These are phyloP conservation scores for Kodamaea fukazawae DNA, from an alignment of 805 yeast genomes.

Conservation along the genomic window DNA sequence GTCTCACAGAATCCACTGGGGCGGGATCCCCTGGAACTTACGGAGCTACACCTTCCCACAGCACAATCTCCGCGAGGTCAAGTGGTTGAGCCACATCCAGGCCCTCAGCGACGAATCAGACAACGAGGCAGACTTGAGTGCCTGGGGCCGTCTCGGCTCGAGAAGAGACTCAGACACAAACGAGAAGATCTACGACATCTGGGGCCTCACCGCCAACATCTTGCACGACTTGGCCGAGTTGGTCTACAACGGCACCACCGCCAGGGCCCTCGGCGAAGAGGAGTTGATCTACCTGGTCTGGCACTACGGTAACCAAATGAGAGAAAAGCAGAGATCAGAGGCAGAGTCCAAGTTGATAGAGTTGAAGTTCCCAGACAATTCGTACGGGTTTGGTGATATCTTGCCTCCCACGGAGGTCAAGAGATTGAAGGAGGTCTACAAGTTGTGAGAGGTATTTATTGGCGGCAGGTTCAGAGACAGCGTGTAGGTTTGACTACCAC, in stretches of 20 bases:
- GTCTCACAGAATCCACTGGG: conserved; percentile 55
- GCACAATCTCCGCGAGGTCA: conserved; percentile 51
- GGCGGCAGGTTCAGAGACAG: too few relatives aligned
- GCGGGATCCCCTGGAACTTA: conserved; percentile 65
- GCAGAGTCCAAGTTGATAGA: conserved; percentile 55
- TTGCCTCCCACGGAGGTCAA: conserved; percentile 44
- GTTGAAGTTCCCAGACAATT: conserved; percentile 19
- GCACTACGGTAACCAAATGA: conserved; percentile 55
- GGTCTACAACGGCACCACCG: conserved; percentile 28
- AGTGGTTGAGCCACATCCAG: conserved; percentile 58
- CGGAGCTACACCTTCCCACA: conserved; percentile 62
- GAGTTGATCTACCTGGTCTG: conserved; percentile 58
- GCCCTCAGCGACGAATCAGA: conserved; percentile 56
- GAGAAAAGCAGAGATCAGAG: conserved; percentile 41
- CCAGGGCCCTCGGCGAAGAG: conserved; percentile 55
- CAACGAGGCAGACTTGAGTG: conserved; percentile 32
- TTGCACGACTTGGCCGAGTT: conserved; percentile 67
- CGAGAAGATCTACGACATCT: conserved; percentile 60
- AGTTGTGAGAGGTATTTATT: too few relatives aligned
- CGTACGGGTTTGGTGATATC: conserved; percentile 44
- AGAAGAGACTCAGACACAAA: conserved; percentile 37
- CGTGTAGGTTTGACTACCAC: too few relatives aligned
- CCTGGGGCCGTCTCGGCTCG: conserved; percentile 42
- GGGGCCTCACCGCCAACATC: conserved; percentile 83
- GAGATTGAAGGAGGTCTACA: conserved; percentile 43